Conservation (phyloP, 2,329 filamentous ascomycete species). For the Alternaria angustiovoidea region DNA sequence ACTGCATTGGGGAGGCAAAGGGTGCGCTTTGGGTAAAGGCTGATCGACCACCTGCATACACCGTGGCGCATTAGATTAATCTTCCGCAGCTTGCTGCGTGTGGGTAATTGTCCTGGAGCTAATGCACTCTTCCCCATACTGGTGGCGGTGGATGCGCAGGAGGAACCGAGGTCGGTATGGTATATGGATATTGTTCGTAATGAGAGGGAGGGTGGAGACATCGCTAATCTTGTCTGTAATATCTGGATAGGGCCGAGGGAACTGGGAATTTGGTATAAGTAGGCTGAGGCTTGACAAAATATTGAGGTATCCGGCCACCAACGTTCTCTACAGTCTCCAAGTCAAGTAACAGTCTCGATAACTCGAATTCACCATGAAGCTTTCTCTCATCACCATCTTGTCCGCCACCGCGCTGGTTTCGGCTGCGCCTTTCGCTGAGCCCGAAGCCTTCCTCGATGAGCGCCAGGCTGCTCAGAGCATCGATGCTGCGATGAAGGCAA, state of each 20-base stretch:
- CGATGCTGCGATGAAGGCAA: slow-evolving; percentile 65
- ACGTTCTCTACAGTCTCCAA: slow-evolving; percentile 4
- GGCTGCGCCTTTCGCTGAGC: slow-evolving; percentile 42
- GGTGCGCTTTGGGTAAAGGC: background rate
- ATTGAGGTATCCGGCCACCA: background rate
- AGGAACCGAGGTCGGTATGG: background rate
- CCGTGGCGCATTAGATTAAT: background rate
- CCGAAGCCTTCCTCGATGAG: slow-evolving; percentile 36
- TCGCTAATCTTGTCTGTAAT: background rate
- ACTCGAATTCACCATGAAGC: slow-evolving; percentile 38
- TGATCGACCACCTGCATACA: background rate
- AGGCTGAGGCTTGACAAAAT: background rate
- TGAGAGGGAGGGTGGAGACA: background rate
- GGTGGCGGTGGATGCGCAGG: background rate
- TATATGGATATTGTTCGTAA: slow-evolving; percentile 4
- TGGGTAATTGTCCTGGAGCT: background rate
- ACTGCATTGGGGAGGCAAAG: background rate
- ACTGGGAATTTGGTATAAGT: slow-evolving; percentile 5
- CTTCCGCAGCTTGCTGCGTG: background rate
- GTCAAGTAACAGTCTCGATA: background rate
- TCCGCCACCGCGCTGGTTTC: slow-evolving; percentile 38
- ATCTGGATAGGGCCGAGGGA: background rate
- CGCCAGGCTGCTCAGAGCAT: slow-evolving; percentile 58
- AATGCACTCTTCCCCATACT: background rate
- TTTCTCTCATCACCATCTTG: slow-evolving; percentile 39